Percentiles rank a stretch among this genome's conserved stretches.
These are phyloP conservation scores for Rhizoctonia solani DNA, from an alignment of 1,284 basidiomycete species.

Conservation along the genomic window DNA sequence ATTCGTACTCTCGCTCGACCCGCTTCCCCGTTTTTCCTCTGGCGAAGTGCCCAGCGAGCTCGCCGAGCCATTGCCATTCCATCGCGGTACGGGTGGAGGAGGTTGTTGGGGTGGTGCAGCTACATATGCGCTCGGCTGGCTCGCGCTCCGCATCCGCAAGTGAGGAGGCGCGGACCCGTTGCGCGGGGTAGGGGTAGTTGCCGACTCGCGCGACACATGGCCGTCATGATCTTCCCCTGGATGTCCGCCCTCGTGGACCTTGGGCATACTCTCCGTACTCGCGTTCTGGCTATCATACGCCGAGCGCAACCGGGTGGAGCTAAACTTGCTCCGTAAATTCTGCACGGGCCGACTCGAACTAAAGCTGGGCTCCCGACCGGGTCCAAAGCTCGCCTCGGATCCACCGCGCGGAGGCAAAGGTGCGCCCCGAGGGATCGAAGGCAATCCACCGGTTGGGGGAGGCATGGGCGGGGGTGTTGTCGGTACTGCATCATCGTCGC, in stretches of 20 bases:
- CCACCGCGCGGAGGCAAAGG: conserved; percentile 24
- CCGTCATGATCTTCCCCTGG: conserved; percentile 19
- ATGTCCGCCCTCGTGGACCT: conserved; percentile 11
- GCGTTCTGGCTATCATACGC: conserved; percentile 53
- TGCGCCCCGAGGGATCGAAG: conserved; percentile 39
- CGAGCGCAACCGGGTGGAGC: conserved; percentile 62
- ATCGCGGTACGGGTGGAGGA: conserved; percentile 60
- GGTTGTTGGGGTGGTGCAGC: conserved; percentile 50
- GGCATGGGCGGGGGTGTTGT: conserved; percentile 41
- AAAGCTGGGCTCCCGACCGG: conserved; percentile 55
- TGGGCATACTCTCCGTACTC: conserved; percentile 30
- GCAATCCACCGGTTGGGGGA: conserved; percentile 38
- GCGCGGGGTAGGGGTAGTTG: conserved; percentile 20
- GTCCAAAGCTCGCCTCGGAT: conserved; percentile 42
- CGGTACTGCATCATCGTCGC: conserved; percentile 69
- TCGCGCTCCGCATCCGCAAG: conserved; percentile 60
- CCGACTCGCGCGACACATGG: conserved; percentile 24
- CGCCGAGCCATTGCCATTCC: conserved; percentile 35
- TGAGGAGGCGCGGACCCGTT: conserved; percentile 23
- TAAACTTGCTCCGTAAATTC: conserved; percentile 70
- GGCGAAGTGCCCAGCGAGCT: conserved; percentile 43
- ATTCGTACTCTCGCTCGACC: conserved; percentile 75
- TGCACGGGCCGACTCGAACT: conserved; percentile 43
- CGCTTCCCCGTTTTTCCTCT: conserved; percentile 61
- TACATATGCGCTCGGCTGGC: conserved; percentile 71